Evolutionary conservation across 225 moss, liverwort and hornwort genomes (phyloP), one percentile per base, ranked within the genome.

Genomic region (Neckera pumila): DNA sequence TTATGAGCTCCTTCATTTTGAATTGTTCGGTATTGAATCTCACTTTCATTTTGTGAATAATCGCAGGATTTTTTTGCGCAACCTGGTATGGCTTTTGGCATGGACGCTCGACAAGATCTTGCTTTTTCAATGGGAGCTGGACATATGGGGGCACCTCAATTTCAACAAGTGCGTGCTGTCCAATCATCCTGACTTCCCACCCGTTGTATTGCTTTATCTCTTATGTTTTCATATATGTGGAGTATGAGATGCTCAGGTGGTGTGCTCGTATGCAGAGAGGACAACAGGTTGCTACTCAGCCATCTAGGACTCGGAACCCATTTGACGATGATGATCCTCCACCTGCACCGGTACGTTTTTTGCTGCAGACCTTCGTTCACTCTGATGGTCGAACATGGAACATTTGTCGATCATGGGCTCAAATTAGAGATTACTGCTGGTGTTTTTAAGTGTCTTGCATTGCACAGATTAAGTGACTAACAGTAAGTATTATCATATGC

Each of bases 31-130:
- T n/a, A 43, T 54, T 53, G 36, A 88, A 56, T 62, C 19, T 76
- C 25, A 86, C 79, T 40, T 31, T 49, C 12, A 85, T 62, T 64
- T 70, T 67, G 56, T 67, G 65, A 20, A 61, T 43, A 77, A 76
- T 73, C 84, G n/a, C 91, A 93, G 93, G 92, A 93, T 31, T 93
- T 93, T 89, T 92, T 92, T 88, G 88, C 92, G 71, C 92, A 90
- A 84, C 89, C 91, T 73, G 88, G 91, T 80, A 49, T 49, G 49
- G 78, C 82, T n/a, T 91, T 86, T 81, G 87, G 84, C 49, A 78
- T 85, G 88, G 90, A 90, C 64, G 43, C 81, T 63, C 92, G 89
- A 58, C 93, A 92, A 64, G 89, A 91, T 81, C 86, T 89, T 59
- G 84, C 88, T 45, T 91, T 91, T 66, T 89, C 93, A 81, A 85